Conservation (phyloP, 371 early-diverging fungal genomes). For the Coemansia sp. region DNA sequence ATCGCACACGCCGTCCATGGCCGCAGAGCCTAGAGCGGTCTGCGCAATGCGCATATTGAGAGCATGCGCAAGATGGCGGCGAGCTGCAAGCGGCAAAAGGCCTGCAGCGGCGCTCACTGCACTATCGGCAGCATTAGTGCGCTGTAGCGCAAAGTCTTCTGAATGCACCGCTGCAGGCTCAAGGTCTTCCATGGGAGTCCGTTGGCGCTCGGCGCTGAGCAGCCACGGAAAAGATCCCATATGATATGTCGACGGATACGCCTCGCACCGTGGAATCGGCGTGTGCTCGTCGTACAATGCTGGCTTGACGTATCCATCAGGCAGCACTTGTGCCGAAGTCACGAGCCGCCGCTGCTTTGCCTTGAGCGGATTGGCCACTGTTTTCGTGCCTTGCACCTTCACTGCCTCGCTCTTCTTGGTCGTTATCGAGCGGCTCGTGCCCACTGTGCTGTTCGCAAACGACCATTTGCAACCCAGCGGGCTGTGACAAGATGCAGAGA, state of each 20-base stretch:
- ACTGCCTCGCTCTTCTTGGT: slow-evolving; percentile 12
- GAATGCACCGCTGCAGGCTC: neutral
- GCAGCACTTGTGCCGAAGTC: slow-evolving; percentile 26
- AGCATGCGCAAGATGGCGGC: slow-evolving; percentile 28
- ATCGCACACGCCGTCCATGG: slow-evolving; percentile 22
- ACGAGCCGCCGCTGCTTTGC: slow-evolving; percentile 19
- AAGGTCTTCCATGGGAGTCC: slow-evolving; percentile 38
- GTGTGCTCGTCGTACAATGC: slow-evolving; percentile 37
- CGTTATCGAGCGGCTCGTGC: slow-evolving; percentile 14
- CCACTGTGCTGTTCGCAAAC: slow-evolving; percentile 3
- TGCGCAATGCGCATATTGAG: slow-evolving; percentile 41
- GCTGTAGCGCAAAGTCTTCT: neutral
- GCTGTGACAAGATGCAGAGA: slow-evolving; percentile 8
- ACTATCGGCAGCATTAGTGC: neutral
- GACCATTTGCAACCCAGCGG: slow-evolving; percentile 1
- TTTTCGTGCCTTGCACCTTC: slow-evolving; percentile 6
- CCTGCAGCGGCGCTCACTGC: neutral
- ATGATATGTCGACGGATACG: slow-evolving; percentile 41
- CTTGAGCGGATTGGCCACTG: slow-evolving; percentile 7
- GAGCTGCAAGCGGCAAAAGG: slow-evolving; percentile 26
- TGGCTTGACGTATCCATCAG: slow-evolving; percentile 30
- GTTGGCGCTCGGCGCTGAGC: slow-evolving; percentile 48
- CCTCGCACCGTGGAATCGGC: slow-evolving; percentile 38
- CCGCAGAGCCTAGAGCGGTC: slow-evolving; percentile 22
- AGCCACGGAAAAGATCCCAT: slow-evolving; percentile 45